Percentiles rank a stretch among this genome's conserved stretches.
Evolutionary conservation across 352 stramenopile genomes (phyloP).

Genomic region (Globisporangium nagaii): DNA sequence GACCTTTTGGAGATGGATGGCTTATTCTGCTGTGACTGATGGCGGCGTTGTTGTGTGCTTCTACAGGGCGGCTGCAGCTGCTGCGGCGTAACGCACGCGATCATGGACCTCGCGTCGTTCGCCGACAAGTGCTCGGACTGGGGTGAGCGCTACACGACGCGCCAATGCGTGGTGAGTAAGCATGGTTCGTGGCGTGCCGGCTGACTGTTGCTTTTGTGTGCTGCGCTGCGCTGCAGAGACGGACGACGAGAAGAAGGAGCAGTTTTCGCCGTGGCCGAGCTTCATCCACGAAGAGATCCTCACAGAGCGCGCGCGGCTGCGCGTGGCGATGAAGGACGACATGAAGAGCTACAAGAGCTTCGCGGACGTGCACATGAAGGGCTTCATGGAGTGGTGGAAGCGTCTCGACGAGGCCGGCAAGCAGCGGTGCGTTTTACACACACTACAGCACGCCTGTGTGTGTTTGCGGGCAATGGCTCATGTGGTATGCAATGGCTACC

Average conservation of each 20-base stretch:
- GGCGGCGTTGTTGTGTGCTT: background rate
- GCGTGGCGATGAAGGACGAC: constrained; percentile 77
- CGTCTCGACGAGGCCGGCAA: constrained; percentile 39
- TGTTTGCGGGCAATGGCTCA: too few relatives aligned
- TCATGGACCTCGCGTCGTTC: constrained; percentile 80
- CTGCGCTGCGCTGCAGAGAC: constrained; percentile 52
- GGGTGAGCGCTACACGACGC: constrained; percentile 36
- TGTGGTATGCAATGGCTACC: too few relatives aligned
- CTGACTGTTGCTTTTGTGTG: background rate
- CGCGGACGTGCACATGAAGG: constrained; percentile 59
- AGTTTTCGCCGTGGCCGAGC: constrained; percentile 73
- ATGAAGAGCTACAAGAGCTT: constrained; percentile 65
- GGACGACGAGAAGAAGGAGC: constrained; percentile 88
- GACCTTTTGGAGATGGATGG: background rate
- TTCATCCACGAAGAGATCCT: constrained; percentile 93
- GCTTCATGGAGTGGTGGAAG: constrained; percentile 54
- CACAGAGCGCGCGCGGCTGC: constrained; percentile 83
- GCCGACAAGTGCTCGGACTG: constrained; percentile 89
- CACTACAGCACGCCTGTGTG: too few relatives aligned
- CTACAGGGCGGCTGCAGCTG: constrained; percentile 87
- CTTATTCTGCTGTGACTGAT: background rate
- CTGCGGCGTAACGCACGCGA: constrained; percentile 85
- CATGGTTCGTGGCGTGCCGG: background rate
- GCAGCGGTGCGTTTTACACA: constrained; percentile 31
- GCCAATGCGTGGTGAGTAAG: too few relatives aligned